Base-by-base conservation (phyloP, 129 eudicot genomes). In the Escallonia herrerae region DNA sequence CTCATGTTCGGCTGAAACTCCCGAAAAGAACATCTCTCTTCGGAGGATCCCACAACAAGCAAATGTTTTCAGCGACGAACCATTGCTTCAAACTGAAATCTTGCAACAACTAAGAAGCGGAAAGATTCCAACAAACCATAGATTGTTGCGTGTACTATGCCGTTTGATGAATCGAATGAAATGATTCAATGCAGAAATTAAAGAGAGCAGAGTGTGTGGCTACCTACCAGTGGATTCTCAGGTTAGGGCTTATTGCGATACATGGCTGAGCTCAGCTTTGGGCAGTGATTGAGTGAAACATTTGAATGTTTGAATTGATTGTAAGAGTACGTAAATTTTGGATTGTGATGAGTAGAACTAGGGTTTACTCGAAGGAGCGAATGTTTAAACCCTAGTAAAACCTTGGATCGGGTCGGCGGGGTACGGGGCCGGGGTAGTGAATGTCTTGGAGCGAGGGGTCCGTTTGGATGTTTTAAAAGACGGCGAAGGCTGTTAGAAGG, bases 1-100 rank as follows among this genome's bases (percentile, higher is more conserved):
- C 71, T 86, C 97, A 86, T 90, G 72, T 81, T 86, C 82, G 60
- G 76, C 56, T 62, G 47, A 77, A 65, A 56, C 51, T 40, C 41
- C 63, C 65, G n/a, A 68, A 57, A 10, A 40, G 4, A 7, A n/a
- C 66, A 11, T 43, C 13, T 43, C 2, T 49, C 43, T 45, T 9
- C 40, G 9, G 3, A 37, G 8, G 14, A 58, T 13, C 12, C 11
- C 62, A 52, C 57, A 52, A 8, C 5, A 13, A 7, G 11, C 58
- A 54, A 54, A 54, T 49, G 9, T 6, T 33, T 57, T 38, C 60
- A 56, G 60, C 7, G 3, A 22, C 8, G 11, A 57, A 38, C 38
- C 43, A 37, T 57, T 37, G 62, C 10, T 57, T 6, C 38, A 4
- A 58, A 58, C 12, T 57, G 14, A 38, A 56, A 53, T 53, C 58